Conservation (phyloP, 768 basidiomycete species). For the Strobilomyces echinocephalus region DNA sequence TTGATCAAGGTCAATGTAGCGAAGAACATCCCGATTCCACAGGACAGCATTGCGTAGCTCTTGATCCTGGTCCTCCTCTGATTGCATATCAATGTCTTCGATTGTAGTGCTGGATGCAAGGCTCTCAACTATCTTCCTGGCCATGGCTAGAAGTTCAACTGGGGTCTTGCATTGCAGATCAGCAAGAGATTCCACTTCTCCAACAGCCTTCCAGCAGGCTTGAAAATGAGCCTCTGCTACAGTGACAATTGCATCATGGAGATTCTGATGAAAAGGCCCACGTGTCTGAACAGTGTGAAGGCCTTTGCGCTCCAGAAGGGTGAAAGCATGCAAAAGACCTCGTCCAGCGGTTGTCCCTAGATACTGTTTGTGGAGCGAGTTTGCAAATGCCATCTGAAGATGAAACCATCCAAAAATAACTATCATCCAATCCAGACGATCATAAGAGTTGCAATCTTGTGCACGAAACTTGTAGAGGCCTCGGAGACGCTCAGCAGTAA, state of each 20-base stretch:
- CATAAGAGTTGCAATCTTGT: slow-evolving; percentile 38
- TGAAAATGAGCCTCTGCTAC: background rate
- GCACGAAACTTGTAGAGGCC: slow-evolving; percentile 33
- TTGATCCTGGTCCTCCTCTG: background rate
- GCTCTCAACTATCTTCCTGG: background rate
- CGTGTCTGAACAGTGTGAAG: background rate
- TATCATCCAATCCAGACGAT: slow-evolving; percentile 35
- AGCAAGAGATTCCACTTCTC: background rate
- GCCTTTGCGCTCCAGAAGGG: background rate
- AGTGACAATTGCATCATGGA: background rate
- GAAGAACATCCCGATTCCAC: background rate
- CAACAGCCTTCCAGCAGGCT: background rate
- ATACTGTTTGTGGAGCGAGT: slow-evolving; percentile 40
- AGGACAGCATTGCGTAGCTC: background rate
- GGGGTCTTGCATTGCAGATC: background rate
- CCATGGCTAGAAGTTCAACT: background rate
- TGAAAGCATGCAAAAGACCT: slow-evolving; percentile 1
- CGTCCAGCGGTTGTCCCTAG: background rate
- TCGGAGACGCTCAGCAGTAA: slow-evolving; percentile 34
- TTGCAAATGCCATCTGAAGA: slow-evolving; percentile 35
- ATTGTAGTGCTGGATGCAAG: background rate
- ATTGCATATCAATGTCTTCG: too few relatives aligned
- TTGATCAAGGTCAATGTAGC: background rate
- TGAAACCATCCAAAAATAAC: slow-evolving; percentile 40
- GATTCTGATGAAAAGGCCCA: slow-evolving; percentile 1